Base-by-base conservation (phyloP, 2,329 filamentous ascomycete species). In the Cucurbitaria berberidis region DNA sequence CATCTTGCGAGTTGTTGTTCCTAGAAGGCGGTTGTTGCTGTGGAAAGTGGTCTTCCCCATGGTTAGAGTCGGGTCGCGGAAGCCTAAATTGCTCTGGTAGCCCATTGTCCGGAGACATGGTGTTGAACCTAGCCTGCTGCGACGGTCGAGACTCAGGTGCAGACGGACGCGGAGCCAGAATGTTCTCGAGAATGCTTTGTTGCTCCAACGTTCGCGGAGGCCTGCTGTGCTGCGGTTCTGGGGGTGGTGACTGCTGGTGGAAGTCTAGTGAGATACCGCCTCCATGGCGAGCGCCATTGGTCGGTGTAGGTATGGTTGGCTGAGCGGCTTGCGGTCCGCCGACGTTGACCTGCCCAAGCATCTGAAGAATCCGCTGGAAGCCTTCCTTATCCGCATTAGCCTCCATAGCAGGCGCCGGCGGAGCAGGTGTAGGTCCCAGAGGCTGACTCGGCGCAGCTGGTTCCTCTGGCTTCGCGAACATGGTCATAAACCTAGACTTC, bases 401-500 rank as follows among this genome's bases (percentile, higher is more conserved):
- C 18, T 76, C 74, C 48, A 74, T 71, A 9, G 68, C 57, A 47
- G 64, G 64, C 39, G 53, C 68, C 48, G 73, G 60, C 9, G 63
- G 64, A 11, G 63, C 58, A 30, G 66, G 56, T 18, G 52, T 44
- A 18, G 64, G 55, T 8, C 43, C 45, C 9, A 58, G 45, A 15
- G 60, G 51, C 16, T 62, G 64, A 38, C 48, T 55, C 22, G 57
- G 51, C 16, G 50, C 50, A 30, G 62, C 38, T 38, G 63, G 55
- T 29, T 73, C 72, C 45, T 80, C 77, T 45, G 77, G 75, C 40
- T 76, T 75, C 22, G 69, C 64, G 57, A 81, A 81, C 70, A 97
- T 89, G 3, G 89, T 91, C 45, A 91, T 92, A 70, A 97, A 97
- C 48, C 91, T 84, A 11, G 93, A 97, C 5, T 89, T 85, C 68